Conservation (phyloP, 1,139 yeast genomes). For the Debaryomyces nepalensis region DNA sequence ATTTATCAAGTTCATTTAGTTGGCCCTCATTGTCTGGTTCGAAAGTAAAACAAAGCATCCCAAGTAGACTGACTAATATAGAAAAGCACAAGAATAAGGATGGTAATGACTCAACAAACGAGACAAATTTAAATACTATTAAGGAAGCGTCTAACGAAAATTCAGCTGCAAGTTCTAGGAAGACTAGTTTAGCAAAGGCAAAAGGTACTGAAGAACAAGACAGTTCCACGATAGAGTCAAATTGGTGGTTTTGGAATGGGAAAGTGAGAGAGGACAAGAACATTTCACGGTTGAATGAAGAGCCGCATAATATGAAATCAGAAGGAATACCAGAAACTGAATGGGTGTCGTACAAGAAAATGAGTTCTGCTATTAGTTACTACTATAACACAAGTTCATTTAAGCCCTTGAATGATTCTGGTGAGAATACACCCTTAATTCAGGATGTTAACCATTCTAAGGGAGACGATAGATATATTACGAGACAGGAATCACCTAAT, state of each 20-base stretch:
- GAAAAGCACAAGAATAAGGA: background rate
- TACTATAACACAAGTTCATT: conserved; percentile 3
- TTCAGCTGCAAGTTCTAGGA: conserved; percentile 8
- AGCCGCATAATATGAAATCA: background rate
- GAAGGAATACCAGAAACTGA: conserved; percentile 1
- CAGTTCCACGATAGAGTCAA: background rate
- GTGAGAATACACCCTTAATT: conserved; percentile 4
- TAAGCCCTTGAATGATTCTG: background rate
- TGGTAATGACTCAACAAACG: background rate
- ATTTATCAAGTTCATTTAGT: conserved; percentile 8
- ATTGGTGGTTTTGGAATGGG: conserved; percentile 21
- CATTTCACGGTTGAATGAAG: background rate
- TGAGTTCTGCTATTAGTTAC: conserved; percentile 6
- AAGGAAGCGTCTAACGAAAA: conserved; percentile 14
- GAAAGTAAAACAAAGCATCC: conserved; percentile 5
- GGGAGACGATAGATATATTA: no score
- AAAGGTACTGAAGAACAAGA: conserved; percentile 1
- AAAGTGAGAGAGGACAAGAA: conserved; percentile 5
- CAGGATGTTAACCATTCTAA: background rate
- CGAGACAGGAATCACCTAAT: no score
- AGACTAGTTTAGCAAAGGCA: conserved; percentile 9
- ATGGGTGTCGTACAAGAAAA: conserved; percentile 7
- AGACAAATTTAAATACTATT: conserved; percentile 11
- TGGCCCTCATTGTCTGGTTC: conserved; percentile 10
- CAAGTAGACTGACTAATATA: background rate